phyloP scores from a whole-genome alignment of 257 asterid genomes.

The Gynochthodes officinalis region DNA sequence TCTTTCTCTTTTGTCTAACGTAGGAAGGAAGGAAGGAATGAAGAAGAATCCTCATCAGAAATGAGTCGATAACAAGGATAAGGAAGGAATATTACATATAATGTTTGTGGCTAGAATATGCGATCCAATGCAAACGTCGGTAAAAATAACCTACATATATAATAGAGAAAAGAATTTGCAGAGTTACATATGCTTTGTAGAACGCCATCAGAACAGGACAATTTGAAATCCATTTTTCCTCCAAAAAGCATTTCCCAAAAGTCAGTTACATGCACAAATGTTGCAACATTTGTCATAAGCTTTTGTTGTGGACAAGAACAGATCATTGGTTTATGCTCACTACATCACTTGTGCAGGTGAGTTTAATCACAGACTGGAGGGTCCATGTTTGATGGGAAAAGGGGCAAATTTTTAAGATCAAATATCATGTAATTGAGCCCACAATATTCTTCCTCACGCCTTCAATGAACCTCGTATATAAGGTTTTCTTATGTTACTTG shows the following conservation, averaged over 20 bases:
- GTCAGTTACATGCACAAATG: too few species aligned
- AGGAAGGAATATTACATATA: slow-evolving; percentile 19
- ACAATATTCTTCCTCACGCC: too few species aligned
- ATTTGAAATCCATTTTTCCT: background rate
- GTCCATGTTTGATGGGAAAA: too few species aligned
- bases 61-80: slow-evolving; percentile 18
- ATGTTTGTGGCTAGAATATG: slow-evolving; percentile 34
- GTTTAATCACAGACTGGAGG: too few species aligned
- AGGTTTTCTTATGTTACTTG: too few species aligned
- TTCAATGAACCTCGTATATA: too few species aligned
- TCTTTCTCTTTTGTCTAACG: slow-evolving; percentile 3
- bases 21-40: background rate
- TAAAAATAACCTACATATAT: slow-evolving; percentile 10
- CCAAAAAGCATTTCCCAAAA: background rate
- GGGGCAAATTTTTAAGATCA: too few species aligned
- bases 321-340: background rate
- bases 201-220: slow-evolving; percentile 5
- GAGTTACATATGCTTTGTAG: background rate
- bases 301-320: background rate
- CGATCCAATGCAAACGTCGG: slow-evolving; percentile 33
- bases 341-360: background rate
- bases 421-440: too few species aligned
- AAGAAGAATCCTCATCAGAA: background rate
- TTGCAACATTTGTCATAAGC: too few species aligned
- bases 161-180: background rate